Evolutionary conservation across 2,329 filamentous ascomycete genomes (phyloP).

Genomic region (Pseudonectria foliicola): DNA sequence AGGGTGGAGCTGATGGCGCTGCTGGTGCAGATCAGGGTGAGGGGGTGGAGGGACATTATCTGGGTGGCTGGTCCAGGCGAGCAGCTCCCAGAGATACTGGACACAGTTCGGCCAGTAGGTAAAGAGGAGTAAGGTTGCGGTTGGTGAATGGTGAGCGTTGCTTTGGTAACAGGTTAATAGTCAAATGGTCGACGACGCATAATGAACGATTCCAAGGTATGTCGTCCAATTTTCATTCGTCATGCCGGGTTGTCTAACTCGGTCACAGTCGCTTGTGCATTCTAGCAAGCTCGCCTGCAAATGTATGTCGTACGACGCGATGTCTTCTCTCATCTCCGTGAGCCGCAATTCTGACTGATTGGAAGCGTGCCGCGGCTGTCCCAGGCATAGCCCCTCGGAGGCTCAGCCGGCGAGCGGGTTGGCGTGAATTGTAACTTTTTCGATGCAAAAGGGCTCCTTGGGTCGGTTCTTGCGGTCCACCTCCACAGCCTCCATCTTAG

Average conservation of each 20-base stretch:
- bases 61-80: conserved; percentile 14
- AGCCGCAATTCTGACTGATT: too few relatives aligned
- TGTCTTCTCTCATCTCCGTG: too few relatives aligned
- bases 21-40: conserved; percentile 9
- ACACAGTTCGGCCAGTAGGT: background rate
- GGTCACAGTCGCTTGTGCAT: background rate
- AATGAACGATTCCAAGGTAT: too few relatives aligned
- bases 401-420: conserved; percentile 63
- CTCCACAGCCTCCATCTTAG: conserved; percentile 62
- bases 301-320: too few relatives aligned
- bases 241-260: too few relatives aligned
- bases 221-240: too few relatives aligned
- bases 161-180: background rate
- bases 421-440: conserved; percentile 67
- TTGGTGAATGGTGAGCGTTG: conserved; percentile 1
- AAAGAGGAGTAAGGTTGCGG: background rate
- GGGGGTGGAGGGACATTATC: conserved; percentile 19
- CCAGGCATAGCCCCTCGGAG: too few relatives aligned
- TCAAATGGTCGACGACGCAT: too few relatives aligned
- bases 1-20: conserved; percentile 7
- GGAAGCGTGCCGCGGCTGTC: too few relatives aligned
- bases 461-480: conserved; percentile 75
- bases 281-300: background rate
- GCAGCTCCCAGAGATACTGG: conserved; percentile 5
- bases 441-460: conserved; percentile 58